Evolutionary conservation across 2,329 filamentous ascomycete genomes (phyloP).

Genomic region (Aureobasidium sp.): DNA sequence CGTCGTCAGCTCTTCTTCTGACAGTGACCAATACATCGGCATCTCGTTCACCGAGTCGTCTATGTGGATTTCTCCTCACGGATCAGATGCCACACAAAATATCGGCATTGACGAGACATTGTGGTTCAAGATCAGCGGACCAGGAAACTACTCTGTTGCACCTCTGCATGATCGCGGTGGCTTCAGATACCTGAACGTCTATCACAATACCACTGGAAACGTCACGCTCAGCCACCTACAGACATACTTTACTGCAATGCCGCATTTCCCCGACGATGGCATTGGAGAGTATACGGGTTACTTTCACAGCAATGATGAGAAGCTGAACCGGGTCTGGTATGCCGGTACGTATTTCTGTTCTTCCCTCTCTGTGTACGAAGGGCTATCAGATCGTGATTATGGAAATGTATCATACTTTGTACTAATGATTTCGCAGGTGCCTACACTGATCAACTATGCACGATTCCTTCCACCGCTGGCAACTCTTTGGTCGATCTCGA

Average conservation of each 20-base stretch:
- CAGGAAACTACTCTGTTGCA: slow-evolving; percentile 34
- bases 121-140: slow-evolving; percentile 35
- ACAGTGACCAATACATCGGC: slow-evolving; percentile 31
- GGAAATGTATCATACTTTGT: not conserved
- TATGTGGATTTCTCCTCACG: slow-evolving; percentile 39
- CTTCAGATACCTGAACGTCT: slow-evolving; percentile 38
- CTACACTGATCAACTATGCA: slow-evolving; percentile 11
- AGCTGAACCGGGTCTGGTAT: slow-evolving; percentile 37
- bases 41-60: slow-evolving; percentile 34
- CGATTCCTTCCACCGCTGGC: slow-evolving; percentile 18
- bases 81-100: slow-evolving; percentile 38
- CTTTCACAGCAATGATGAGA: slow-evolving; percentile 35
- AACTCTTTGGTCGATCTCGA: slow-evolving; percentile 28
- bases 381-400: rapidly evolving
- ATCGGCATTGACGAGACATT: slow-evolving; percentile 38
- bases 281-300: slow-evolving; percentile 22
- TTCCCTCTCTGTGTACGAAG: not conserved
- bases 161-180: slow-evolving; percentile 34
- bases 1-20: slow-evolving; percentile 23
- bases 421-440: not conserved
- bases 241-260: slow-evolving; percentile 38
- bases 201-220: slow-evolving; percentile 33
- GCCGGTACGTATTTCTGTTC: slow-evolving; percentile 20
- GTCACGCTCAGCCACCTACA: slow-evolving; percentile 28
- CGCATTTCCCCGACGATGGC: slow-evolving; percentile 30